Base-by-base conservation (phyloP, 306 rosid species). In the Astragalus membranaceus region DNA sequence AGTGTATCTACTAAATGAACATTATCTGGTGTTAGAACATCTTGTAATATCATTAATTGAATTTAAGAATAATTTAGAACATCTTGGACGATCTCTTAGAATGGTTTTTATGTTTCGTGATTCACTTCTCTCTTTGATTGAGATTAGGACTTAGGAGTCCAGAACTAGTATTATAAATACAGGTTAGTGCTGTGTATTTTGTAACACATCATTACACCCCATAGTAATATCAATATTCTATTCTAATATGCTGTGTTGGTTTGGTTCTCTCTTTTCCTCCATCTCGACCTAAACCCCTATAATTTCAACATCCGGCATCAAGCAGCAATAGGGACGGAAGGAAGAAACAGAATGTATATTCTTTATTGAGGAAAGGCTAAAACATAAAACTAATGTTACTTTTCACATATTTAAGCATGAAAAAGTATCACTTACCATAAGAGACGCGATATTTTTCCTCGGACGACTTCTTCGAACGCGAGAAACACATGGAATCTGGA, bases 401-500 rank as follows among this genome's bases (percentile, higher is more conserved):
- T 16, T 41, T 16, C 42, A 35, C n/a, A 41, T 58, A 30, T 42
- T 73, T 13, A 47, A 37, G 56, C 49, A 70, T 5, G 53, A 54
- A 70, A 72, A 69, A 43, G 79, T 62, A 75, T 37, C 50, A 54
- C 96, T 57, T 81, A 94, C 99, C 96, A 86, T 76, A 65, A 94
- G 95, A 67, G 96, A 85, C 47, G 44, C 43, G 29, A 91, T 70
- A 47, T 87, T 80, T 85, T 86, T 91, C 84, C 97, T 91, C 15
- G 99, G 99, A 68, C 91, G 96, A 78, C 99, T 83, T 86, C 97
- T 91, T 69, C 97, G 92, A 62, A 89, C 77, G 71, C 97, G 85
- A 74, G 92, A 83, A 84, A 87, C 96, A 82, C 76, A 89, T 64
- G 99, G 99, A 79, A 94, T 75, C 67, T 87, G 84, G 49, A 94